phyloP scores from a whole-genome alignment of 139 green algal species.

The Spirogloea muscicola region DNA sequence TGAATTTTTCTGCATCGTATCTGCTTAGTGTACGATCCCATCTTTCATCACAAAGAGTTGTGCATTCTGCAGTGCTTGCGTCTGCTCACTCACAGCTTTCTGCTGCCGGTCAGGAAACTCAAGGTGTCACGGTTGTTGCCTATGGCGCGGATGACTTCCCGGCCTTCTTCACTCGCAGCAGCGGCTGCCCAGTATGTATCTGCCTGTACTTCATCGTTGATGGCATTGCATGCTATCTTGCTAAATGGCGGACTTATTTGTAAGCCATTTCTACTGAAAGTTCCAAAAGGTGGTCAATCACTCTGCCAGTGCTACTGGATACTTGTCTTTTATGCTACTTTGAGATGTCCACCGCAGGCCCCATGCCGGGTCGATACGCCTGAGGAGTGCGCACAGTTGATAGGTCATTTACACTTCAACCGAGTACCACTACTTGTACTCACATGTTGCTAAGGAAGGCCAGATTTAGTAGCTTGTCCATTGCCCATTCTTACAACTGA shows the following conservation, averaged over 20 bases:
- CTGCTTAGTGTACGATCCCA: no score
- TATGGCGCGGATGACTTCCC: constrained; percentile 85
- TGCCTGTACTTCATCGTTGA: neutral
- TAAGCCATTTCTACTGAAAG: neutral
- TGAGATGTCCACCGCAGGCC: constrained; percentile 6
- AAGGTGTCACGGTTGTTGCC: constrained; percentile 84
- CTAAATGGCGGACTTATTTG: neutral
- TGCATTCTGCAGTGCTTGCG: no score
- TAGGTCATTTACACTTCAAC: constrained; percentile 6
- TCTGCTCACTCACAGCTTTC: no score
- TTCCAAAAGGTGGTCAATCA: no score
- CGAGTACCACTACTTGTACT: neutral
- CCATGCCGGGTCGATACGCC: constrained; percentile 15
- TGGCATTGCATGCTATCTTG: neutral
- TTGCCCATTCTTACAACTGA: no score
- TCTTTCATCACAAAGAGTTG: no score
- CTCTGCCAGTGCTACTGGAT: neutral
- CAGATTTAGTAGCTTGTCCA: neutral
- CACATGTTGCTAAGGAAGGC: neutral
- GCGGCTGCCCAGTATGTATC: constrained; percentile 57
- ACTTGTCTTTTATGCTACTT: neutral
- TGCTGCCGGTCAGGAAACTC: constrained; percentile 57
- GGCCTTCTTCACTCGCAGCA: constrained; percentile 84
- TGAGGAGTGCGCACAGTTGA: constrained; percentile 19
- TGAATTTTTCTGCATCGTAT: no score